Evolutionary conservation across 2,329 filamentous ascomycete genomes (phyloP), one percentile per base, ranked within the genome.

Genomic region (Pseudopyricularia cyperi): DNA sequence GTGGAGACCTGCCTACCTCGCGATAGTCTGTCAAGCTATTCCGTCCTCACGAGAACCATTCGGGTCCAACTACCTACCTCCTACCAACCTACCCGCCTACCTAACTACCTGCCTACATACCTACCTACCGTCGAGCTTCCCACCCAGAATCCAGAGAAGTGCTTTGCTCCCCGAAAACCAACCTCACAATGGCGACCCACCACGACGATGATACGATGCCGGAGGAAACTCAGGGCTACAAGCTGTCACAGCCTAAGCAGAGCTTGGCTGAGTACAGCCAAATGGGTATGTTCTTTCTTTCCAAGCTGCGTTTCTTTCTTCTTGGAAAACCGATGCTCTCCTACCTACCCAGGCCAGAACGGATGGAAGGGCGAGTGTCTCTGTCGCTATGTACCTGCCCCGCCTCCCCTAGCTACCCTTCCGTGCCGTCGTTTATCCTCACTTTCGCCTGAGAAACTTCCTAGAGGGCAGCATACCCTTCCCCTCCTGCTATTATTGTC

Each of bases 201-300:
- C 74, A 83, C 58, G 79, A 87, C 37, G 89, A 95, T 56, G 91
- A 97, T 64, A 81, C 91, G 60, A 76, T 86, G 69, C 85, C 89
- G 57, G 87, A 93, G 74, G 79, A 85, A 73, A 96, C 90, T 59
- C 84, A 90, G 72, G 91, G 91, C 67, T 97, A 96, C 84, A 96
- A 94, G 82, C 86, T 96, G 66, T 90, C 89, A 60, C 89, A 96
- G 80, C 78, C 78, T 57, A 96, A 96, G 84, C 95, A 97, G 80
- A 94, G 88, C 61, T 78, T 98, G 65, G 87, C 91, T 58, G 87
- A 96, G 70, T 96, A 96, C 72, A 79, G 91, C 65, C 77, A 95
- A 68, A 85, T 98, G 72, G 93, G 89, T 95, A 75, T 65, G 87
- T 75, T 9, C 28, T 30, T 32, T 44, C 19, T 24, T 44, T n/a